These are phyloP conservation scores for Casuarina glauca DNA, from an alignment of 306 rosid genomes.

Conservation along the genomic window DNA sequence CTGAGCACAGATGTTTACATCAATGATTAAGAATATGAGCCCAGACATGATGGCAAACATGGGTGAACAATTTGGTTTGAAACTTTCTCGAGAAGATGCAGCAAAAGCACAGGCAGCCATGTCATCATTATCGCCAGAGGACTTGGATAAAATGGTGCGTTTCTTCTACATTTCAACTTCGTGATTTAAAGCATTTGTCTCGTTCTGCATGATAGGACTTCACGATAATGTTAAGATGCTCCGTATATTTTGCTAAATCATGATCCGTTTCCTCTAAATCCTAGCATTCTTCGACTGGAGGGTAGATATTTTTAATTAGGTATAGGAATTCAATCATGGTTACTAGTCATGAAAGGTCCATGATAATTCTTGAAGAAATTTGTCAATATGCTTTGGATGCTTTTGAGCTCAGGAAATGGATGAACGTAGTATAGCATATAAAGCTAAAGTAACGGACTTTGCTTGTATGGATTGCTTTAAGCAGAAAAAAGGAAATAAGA, in stretches of 20 bases:
- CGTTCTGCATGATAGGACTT: not conserved
- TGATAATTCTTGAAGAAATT: no score
- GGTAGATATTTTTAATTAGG: not conserved
- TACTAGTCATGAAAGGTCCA: no score
- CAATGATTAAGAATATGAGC: constrained; percentile 92
- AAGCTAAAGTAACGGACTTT: not conserved
- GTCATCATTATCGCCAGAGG: constrained; percentile 84
- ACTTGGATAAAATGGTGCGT: constrained; percentile 86
- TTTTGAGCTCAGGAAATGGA: no score
- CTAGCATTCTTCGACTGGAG: not conserved
- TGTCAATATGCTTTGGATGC: no score
- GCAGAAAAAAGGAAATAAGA: not conserved
- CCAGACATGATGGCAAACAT: constrained; percentile 97
- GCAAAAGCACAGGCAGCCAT: constrained; percentile 81
- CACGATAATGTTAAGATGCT: not conserved
- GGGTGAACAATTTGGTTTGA: constrained; percentile 89
- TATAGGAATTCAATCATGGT: no score
- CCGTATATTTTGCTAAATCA: not conserved
- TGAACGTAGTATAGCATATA: no score
- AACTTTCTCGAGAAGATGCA: constrained; percentile 86
- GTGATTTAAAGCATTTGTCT: not conserved
- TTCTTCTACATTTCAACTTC: constrained; percentile 1
- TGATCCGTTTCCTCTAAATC: not conserved
- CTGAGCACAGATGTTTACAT: constrained; percentile 71
- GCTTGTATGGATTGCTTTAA: not conserved